These are phyloP conservation scores for Oropetium thomaeum DNA, from an alignment of 176 grass and related monocot species.

Conservation along the genomic window DNA sequence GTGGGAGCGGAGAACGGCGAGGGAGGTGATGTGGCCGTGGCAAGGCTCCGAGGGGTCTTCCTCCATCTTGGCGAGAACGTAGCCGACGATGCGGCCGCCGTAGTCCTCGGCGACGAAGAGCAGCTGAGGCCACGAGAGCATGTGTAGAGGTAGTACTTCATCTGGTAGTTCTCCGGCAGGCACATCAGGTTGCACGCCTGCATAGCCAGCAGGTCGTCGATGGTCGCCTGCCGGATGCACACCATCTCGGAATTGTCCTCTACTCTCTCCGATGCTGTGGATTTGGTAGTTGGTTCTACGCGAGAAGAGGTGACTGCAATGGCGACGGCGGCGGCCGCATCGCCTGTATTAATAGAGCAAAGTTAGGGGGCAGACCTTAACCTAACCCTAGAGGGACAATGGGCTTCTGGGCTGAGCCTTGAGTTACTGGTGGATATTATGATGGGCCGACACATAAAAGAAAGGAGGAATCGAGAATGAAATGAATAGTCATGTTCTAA, in stretches of 20 bases:
- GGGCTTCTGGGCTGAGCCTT: background rate
- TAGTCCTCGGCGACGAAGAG: constrained; percentile 98
- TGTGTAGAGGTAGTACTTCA: constrained; percentile 99
- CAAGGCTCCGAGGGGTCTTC: constrained; percentile 96
- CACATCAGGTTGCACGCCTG: constrained; percentile 98
- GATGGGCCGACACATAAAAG: background rate
- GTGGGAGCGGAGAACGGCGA: constrained; percentile 94
- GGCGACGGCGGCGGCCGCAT: constrained; percentile 13
- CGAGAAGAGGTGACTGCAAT: background rate
- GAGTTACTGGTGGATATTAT: background rate
- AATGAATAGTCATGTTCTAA: no score
- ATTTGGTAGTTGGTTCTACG: background rate
- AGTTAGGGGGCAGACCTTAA: background rate
- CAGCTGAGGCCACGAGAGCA: constrained; percentile 97
- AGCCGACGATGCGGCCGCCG: constrained; percentile 90
- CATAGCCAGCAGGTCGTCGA: constrained; percentile 95
- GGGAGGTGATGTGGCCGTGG: constrained; percentile 98
- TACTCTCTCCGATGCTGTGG: background rate
- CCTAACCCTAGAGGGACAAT: constrained; percentile 41
- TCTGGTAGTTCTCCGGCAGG: constrained; percentile 99
- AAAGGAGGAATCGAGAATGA: no score
- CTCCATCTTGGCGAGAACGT: constrained; percentile 99
- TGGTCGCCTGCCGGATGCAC: constrained; percentile 90
- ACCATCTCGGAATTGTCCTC: constrained; percentile 63
- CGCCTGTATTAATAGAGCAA: constrained; percentile 30